Evolutionary conservation across 371 early-diverging fungal species (phyloP).

Genomic region (Mucor irregularis): DNA sequence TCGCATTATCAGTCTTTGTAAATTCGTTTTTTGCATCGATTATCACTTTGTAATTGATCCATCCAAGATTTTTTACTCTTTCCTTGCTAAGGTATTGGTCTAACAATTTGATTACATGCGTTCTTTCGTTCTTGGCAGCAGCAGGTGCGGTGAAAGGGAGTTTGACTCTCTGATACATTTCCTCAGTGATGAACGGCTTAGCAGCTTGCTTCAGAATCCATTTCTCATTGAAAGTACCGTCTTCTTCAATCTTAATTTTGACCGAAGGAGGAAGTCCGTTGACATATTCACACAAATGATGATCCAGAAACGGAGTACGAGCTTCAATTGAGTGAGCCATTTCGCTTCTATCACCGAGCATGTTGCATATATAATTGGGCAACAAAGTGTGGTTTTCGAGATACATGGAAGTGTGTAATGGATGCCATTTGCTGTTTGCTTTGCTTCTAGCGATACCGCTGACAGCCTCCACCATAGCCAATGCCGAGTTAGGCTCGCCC

Average conservation of each 20-base stretch:
- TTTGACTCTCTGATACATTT: conserved; percentile 21
- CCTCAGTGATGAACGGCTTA: conserved; percentile 24
- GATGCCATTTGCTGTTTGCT: conserved; percentile 25
- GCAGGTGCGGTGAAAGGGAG: conserved; percentile 22
- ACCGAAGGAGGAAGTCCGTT: conserved; percentile 26
- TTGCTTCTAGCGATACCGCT: conserved; percentile 18
- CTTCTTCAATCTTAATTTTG: conserved; percentile 11
- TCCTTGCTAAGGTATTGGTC: conserved; percentile 12
- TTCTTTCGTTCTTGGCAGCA: conserved; percentile 6
- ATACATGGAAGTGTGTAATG: conserved; percentile 25
- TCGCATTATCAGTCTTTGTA: neutral
- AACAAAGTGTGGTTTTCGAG: conserved; percentile 21
- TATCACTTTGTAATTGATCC: conserved; percentile 1
- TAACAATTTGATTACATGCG: neutral
- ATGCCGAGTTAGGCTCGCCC: conserved; percentile 8
- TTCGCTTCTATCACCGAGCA: conserved; percentile 26
- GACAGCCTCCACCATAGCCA: conserved; percentile 10
- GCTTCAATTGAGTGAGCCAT: conserved; percentile 33
- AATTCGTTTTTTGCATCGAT: neutral
- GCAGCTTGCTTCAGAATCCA: conserved; percentile 28
- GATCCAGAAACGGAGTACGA: conserved; percentile 27
- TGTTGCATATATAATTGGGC: conserved; percentile 18
- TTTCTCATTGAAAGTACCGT: conserved; percentile 23
- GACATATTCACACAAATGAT: conserved; percentile 24
- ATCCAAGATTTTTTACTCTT: conserved; percentile 17